Evolutionary conservation across 371 early-diverging fungal species (phyloP).

Genomic region (Dichotomocladium elegans): DNA sequence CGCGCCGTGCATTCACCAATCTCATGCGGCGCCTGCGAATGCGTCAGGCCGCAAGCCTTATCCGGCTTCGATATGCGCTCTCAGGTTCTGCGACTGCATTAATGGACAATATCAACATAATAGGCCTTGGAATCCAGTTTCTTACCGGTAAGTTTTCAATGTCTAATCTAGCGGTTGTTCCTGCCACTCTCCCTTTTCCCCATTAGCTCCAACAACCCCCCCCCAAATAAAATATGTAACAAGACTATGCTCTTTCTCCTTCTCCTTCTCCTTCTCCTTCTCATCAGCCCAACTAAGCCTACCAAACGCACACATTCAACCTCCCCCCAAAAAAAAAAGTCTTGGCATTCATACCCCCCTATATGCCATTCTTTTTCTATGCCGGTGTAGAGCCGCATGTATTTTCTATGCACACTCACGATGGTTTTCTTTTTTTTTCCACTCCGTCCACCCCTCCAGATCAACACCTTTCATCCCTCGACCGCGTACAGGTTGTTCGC

Average conservation of each 20-base stretch:
- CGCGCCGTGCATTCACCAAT: slow-evolving; percentile 40
- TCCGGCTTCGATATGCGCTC: slow-evolving; percentile 41
- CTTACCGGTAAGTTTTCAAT: slow-evolving; percentile 38
- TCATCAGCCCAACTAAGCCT: no score
- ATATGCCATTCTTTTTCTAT: no score
- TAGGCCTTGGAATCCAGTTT: slow-evolving; percentile 59
- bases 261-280: no score
- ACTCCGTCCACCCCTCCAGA: slow-evolving; percentile 16
- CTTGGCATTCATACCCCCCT: no score
- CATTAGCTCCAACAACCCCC: no score
- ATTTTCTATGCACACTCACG: no score
- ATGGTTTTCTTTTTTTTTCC: no score
- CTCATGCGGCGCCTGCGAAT: slow-evolving; percentile 29
- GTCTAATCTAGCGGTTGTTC: slow-evolving; percentile 1
- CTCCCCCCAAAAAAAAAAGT: no score
- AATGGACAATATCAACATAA: slow-evolving; percentile 45
- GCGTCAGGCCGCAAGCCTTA: slow-evolving; percentile 33
- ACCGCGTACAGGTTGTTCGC: slow-evolving; percentile 56
- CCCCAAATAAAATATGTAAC: no score
- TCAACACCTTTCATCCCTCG: slow-evolving; percentile 62
- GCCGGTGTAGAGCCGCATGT: no score
- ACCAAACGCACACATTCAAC: no score
- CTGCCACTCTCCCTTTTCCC: slow-evolving; percentile 5
- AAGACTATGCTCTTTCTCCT: no score
- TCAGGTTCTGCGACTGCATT: slow-evolving; percentile 11